Percentiles rank a stretch among this genome's conserved stretches.
phyloP scores from a whole-genome alignment of 371 early-diverging fungal genomes.

The Zychaea mexicana region DNA sequence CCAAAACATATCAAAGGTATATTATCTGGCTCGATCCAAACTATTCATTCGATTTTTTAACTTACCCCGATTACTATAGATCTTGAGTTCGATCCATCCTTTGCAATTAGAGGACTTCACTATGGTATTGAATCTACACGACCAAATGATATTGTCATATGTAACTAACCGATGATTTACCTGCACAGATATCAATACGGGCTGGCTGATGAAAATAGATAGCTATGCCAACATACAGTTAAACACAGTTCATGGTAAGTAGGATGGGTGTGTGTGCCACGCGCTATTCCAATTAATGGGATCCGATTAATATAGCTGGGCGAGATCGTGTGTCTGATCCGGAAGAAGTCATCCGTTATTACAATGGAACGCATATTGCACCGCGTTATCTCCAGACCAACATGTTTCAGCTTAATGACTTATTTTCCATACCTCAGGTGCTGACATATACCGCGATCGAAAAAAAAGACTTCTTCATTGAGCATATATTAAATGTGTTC shows the following conservation, averaged over 20 bases:
- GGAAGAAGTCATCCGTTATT: conserved; percentile 52
- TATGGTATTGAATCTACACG: too few relatives aligned
- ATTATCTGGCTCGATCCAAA: too few relatives aligned
- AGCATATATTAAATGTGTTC: background rate
- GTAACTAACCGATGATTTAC: background rate
- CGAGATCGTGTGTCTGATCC: conserved; percentile 54
- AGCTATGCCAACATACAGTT: conserved; percentile 66
- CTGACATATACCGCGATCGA: background rate
- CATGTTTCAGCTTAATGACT: conserved; percentile 64
- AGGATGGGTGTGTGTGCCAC: background rate
- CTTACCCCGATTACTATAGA: too few relatives aligned
- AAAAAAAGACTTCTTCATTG: too few relatives aligned
- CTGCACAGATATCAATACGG: conserved; percentile 54
- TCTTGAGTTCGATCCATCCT: conserved; percentile 60
- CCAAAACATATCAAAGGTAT: conserved; percentile 50
- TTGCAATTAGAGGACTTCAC: conserved; percentile 69
- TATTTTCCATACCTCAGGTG: conserved; percentile 65
- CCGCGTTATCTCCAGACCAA: conserved; percentile 54
- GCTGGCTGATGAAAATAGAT: conserved; percentile 73
- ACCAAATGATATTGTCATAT: conserved; percentile 48
- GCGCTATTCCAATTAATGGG: background rate
- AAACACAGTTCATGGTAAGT: conserved; percentile 59
- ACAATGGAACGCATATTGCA: conserved; percentile 62
- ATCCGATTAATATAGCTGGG: conserved; percentile 27
- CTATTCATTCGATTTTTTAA: too few relatives aligned